Evolutionary conservation across 2,329 filamentous ascomycete species (phyloP), one percentile per base, ranked within the genome.

Genomic region (Ophiostoma ips): DNA sequence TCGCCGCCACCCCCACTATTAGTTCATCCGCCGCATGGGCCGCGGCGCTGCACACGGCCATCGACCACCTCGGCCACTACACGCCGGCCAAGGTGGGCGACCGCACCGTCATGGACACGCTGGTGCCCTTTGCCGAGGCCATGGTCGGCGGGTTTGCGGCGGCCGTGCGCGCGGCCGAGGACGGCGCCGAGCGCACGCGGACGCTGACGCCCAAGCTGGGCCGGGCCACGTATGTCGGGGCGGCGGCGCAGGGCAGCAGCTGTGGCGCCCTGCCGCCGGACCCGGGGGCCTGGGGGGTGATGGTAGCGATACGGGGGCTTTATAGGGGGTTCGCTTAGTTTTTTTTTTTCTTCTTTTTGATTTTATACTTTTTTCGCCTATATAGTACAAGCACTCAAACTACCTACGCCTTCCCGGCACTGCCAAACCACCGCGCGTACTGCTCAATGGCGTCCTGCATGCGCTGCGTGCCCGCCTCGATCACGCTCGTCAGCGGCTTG

Each of bases 271-370:
- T 74, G 50, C 78, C 83, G 5, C 81, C 82, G 3, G 82, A 86
- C 61, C 82, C 82, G 0, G 81, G 82, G 30, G 82, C 82, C 5
- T 79, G 81, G 69, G 82, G 80, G n/a, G 71, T 82, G 21, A 79
- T 79, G 71, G 71, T 76, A 15, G 72, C 66, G 2, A 68, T 75
- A 40, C 62, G 64, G 55, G 71, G 68, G 1, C 52, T 73, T 46
- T 55, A 60, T 47, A 33, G 51, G 33, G 59, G 58, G 13, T 50
- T 30, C 13, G 19, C 38, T 7, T 41, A 41, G 38, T 7, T 28
- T 2, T 30, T 30, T 28, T 8, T 12, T 41, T n/a, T 12, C 13
- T 10, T 21, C 3, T 19, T 30, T 28, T 8, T 30, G n/a, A n/a
- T 30, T 12, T 30, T 1, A 30, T 44, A 44, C n/a, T 16, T 11